phyloP scores from a whole-genome alignment of 2,329 filamentous ascomycete species.

The Cordyceps militaris region DNA sequence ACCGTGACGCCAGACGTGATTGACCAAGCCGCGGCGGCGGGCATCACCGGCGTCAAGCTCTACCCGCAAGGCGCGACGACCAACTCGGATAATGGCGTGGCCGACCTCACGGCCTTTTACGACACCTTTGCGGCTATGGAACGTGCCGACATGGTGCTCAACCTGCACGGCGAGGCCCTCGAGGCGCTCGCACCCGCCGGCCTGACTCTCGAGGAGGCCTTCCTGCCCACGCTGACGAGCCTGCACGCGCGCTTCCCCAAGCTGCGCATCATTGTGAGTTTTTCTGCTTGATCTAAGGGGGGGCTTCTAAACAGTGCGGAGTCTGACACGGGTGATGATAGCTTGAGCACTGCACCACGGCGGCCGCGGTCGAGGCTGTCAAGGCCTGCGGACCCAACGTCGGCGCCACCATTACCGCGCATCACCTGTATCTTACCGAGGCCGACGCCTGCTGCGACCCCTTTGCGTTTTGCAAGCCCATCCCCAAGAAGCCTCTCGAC shows the following conservation, averaged over 20 bases:
- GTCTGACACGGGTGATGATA: slow-evolving; percentile 5
- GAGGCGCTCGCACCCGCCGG: slow-evolving; percentile 40
- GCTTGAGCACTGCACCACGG: slow-evolving; percentile 83
- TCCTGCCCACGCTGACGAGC: slow-evolving; percentile 70
- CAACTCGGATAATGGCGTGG: slow-evolving; percentile 62
- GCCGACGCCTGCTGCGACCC: slow-evolving; percentile 59
- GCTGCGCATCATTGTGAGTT: slow-evolving; percentile 49
- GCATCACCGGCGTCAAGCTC: slow-evolving; percentile 65
- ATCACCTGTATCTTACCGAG: slow-evolving; percentile 75
- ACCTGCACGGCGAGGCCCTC: slow-evolving; percentile 85
- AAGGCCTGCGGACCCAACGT: slow-evolving; percentile 70
- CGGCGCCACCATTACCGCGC: slow-evolving; percentile 74
- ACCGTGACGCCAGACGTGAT: slow-evolving; percentile 63
- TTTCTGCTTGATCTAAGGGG: not conserved
- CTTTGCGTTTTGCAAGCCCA: slow-evolving; percentile 66
- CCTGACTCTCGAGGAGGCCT: slow-evolving; percentile 44
- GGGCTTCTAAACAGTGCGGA: not conserved
- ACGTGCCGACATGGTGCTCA: slow-evolving; percentile 71
- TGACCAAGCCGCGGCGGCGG: slow-evolving; percentile 62
- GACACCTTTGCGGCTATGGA: slow-evolving; percentile 88
- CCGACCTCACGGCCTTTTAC: slow-evolving; percentile 64
- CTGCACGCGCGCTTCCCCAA: slow-evolving; percentile 71
- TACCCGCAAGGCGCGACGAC: slow-evolving; percentile 59
- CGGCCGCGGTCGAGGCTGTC: slow-evolving; percentile 72
- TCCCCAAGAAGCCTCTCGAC: slow-evolving; percentile 65